Evolutionary conservation across 495 filamentous ascomycete species (phyloP).

Genomic region (Penicillium cosmopolitanum): DNA sequence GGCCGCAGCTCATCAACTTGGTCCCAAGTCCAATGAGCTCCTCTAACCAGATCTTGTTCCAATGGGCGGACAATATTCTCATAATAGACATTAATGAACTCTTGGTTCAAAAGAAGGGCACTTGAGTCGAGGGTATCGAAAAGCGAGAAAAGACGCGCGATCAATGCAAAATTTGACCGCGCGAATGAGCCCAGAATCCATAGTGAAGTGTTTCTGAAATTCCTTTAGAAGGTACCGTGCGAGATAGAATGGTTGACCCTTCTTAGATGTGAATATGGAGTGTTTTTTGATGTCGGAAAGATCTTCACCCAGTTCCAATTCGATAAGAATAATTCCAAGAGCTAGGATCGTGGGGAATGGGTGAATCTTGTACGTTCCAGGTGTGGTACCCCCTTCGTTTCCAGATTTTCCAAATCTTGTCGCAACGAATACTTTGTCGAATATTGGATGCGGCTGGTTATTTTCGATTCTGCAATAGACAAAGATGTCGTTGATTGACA

Average conservation of each 20-base stretch:
- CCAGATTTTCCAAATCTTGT: conserved; percentile 8
- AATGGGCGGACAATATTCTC: conserved; percentile 13
- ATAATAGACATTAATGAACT: conserved; percentile 21
- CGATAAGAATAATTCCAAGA: conserved; percentile 17
- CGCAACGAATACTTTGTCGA: conserved; percentile 21
- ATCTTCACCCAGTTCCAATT: conserved; percentile 21
- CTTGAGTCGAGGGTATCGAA: neutral
- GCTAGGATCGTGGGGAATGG: conserved; percentile 20
- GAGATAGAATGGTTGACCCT: conserved; percentile 5
- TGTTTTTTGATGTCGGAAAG: conserved; percentile 12
- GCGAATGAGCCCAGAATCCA: conserved; percentile 15
- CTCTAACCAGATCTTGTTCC: conserved; percentile 21
- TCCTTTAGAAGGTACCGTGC: conserved; percentile 12
- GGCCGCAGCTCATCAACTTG: conserved; percentile 10
- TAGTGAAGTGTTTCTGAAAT: conserved; percentile 15
- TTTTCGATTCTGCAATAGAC: conserved; percentile 15
- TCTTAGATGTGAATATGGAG: conserved; percentile 2
- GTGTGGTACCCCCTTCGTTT: neutral
- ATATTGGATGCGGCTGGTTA: conserved; percentile 15
- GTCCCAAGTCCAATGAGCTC: conserved; percentile 22
- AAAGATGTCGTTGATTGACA: conserved; percentile 15
- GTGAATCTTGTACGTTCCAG: conserved; percentile 14
- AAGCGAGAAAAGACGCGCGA: conserved; percentile 3
- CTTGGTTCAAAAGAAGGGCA: conserved; percentile 6
- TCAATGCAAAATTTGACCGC: conserved; percentile 11